A percentile compares a stretch with the other conserved stretches of the same genome.
phyloP scores from a whole-genome alignment of 2,329 filamentous ascomycete species.

The Podosphaera fusca region DNA sequence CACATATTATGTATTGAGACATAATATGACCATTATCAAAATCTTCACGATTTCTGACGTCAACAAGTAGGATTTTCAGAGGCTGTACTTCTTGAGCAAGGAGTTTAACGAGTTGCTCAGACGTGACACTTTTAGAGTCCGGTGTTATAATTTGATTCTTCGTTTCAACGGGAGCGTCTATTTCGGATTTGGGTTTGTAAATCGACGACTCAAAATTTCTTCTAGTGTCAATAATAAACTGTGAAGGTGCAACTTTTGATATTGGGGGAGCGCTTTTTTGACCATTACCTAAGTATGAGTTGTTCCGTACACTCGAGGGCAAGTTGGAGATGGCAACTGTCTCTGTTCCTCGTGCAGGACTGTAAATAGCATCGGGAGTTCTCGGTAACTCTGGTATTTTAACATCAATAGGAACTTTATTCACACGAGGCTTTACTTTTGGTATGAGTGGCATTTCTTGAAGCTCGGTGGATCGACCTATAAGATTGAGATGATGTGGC shows the following conservation, averaged over 20 bases:
- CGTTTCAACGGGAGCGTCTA: constrained; percentile 2
- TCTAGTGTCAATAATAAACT: constrained; percentile 6
- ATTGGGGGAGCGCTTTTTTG: constrained; percentile 11
- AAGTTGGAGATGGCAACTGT: constrained; percentile 8
- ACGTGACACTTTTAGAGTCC: constrained; percentile 15
- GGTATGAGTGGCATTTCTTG: constrained; percentile 14
- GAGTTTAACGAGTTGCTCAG: constrained; percentile 47
- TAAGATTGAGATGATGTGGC: not conserved
- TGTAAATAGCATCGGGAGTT: constrained; percentile 17
- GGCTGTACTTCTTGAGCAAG: constrained; percentile 29
- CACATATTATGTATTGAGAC: constrained; percentile 62
- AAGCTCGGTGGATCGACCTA: constrained; percentile 9
- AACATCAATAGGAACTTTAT: constrained; percentile 9
- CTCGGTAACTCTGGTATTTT: constrained; percentile 14
- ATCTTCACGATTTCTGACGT: constrained; percentile 55
- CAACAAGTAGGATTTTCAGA: constrained; percentile 57
- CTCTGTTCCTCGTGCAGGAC: constrained; percentile 14
- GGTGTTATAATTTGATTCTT: constrained; percentile 5
- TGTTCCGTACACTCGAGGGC: constrained; percentile 10
- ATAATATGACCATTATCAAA: constrained; percentile 83
- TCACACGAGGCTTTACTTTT: constrained; percentile 5
- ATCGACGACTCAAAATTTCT: constrained; percentile 10
- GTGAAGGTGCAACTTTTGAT: constrained; percentile 9
- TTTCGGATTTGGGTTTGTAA: constrained; percentile 4
- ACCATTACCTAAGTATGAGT: constrained; percentile 8